phyloP scores from a whole-genome alignment of 768 basidiomycete species.

The Mycena filopes region DNA sequence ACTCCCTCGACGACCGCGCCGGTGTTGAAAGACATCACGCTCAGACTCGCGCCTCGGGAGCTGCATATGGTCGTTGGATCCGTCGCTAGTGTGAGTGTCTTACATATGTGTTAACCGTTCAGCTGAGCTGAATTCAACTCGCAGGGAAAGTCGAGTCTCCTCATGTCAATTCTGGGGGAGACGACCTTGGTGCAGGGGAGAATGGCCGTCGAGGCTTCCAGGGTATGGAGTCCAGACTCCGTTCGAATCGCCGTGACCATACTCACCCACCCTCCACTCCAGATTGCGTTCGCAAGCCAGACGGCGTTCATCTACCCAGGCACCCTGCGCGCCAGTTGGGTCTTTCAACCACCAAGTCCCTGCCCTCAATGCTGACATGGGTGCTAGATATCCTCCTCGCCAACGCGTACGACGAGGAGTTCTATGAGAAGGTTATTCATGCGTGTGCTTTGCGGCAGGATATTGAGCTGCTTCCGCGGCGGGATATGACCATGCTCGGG shows the following conservation, averaged over 20 bases:
- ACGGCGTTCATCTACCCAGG: conserved; percentile 26
- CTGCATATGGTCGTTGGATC: conserved; percentile 28
- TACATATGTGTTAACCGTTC: neutral
- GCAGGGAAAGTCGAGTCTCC: conserved; percentile 28
- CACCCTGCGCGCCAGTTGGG: conserved; percentile 25
- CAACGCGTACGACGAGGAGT: conserved; percentile 13
- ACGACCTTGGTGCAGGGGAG: conserved; percentile 4
- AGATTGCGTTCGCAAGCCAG: conserved; percentile 25
- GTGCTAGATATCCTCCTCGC: conserved; percentile 24
- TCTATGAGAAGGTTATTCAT: conserved; percentile 25
- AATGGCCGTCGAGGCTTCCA: conserved; percentile 10
- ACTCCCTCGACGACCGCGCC: no score
- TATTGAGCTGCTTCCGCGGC: conserved; percentile 20
- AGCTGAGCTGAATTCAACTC: neutral
- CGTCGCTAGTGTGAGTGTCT: conserved; percentile 19
- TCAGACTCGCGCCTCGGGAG: conserved; percentile 18
- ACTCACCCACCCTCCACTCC: neutral
- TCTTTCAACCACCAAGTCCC: neutral
- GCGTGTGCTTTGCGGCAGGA: conserved; percentile 25
- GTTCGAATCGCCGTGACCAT: neutral
- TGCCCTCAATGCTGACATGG: neutral
- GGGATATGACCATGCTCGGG: conserved; percentile 22
- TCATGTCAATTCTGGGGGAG: conserved; percentile 28
- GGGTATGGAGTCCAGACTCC: neutral
- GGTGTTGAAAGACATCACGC: conserved; percentile 5